Base-by-base conservation (phyloP, 116 monocot species). In the Zostera marina region DNA sequence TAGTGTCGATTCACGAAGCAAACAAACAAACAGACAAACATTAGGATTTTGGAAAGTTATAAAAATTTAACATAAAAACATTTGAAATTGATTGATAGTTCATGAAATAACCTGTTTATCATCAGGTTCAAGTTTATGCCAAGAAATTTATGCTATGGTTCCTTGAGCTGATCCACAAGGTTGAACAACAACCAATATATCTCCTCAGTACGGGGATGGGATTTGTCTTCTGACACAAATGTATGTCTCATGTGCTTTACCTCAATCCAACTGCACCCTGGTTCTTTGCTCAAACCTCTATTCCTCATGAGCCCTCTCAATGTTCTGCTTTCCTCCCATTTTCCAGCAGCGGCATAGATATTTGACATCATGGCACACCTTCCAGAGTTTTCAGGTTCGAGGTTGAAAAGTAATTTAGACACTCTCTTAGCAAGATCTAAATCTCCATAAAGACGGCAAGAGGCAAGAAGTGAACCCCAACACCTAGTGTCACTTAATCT, bases 211-310 rank as follows among this genome's bases (percentile, higher is more conserved):
- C 54, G 69, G 52, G 16, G 56, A 59, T 81, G 78, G 22, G 64
- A 70, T 63, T 62, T 67, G 26, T 79, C 84, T 16, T 60, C 76
- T 9, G 79, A 63, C 1, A 79, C 56, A 68, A 84, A 81, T 52
- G 72, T 62, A 49, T 79, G 72, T 54, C 74, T 81, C 23, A 13
- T 41, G 19, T 77, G 72, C 40, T 66, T 73, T 21, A 90, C 60
- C 56, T 90, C 90, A 63, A 79, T 81, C 90, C 90, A 90, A 72
- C 90, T 90, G 42, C 54, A 77, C 44, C 76, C 90, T 32, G 65
- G 68, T 2, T 74, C 84, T 68, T 90, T 90, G 62, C 20, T 76
- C 68, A 84, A 66, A 2, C 90, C 76, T 56, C 77, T 81, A 22
- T 59, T 70, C 76, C 72, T 90, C 90, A 81, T 77, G 17, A 66